Conservation (phyloP, 2,329 filamentous ascomycete genomes). For the Fusarium buharicum region DNA sequence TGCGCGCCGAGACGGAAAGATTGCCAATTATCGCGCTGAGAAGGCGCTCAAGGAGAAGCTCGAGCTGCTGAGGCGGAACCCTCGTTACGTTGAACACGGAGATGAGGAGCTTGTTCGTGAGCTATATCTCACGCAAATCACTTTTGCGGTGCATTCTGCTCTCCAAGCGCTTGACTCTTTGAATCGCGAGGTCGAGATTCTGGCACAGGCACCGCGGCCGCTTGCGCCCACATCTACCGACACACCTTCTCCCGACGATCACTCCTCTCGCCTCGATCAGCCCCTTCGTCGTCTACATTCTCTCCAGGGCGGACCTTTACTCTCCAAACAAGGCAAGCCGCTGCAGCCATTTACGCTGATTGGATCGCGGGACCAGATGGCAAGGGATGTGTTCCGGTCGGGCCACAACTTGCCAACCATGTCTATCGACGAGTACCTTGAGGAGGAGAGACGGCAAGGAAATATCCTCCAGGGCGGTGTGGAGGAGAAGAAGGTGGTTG, state of each 20-base stretch:
- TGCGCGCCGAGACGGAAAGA: constrained; percentile 82
- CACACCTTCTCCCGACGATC: constrained; percentile 59
- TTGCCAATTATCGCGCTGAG: constrained; percentile 84
- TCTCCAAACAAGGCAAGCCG: constrained; percentile 83
- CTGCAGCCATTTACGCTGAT: constrained; percentile 91
- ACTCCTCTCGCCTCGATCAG: constrained; percentile 77
- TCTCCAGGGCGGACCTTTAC: constrained; percentile 72
- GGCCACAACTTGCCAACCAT: constrained; percentile 96
- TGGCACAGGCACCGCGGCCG: constrained; percentile 75
- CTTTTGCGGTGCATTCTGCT: constrained; percentile 78
- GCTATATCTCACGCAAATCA: constrained; percentile 79
- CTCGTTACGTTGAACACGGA: constrained; percentile 66
- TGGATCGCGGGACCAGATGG: constrained; percentile 77
- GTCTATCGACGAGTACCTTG: constrained; percentile 97
- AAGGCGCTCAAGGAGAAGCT: constrained; percentile 85
- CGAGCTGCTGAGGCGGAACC: constrained; percentile 63
- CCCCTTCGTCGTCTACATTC: constrained; percentile 64
- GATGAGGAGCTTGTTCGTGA: constrained; percentile 88
- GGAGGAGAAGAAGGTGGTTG: constrained; percentile 76
- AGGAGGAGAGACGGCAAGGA: constrained; percentile 85
- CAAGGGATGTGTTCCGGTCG: constrained; percentile 84
- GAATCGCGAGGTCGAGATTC: constrained; percentile 83
- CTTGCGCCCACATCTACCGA: constrained; percentile 58
- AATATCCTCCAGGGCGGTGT: constrained; percentile 93
- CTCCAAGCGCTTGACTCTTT: constrained; percentile 90